Evolutionary conservation across 2,329 filamentous ascomycete species (phyloP).

Genomic region (Ophiognomonia clavigignenti-juglandacearum): DNA sequence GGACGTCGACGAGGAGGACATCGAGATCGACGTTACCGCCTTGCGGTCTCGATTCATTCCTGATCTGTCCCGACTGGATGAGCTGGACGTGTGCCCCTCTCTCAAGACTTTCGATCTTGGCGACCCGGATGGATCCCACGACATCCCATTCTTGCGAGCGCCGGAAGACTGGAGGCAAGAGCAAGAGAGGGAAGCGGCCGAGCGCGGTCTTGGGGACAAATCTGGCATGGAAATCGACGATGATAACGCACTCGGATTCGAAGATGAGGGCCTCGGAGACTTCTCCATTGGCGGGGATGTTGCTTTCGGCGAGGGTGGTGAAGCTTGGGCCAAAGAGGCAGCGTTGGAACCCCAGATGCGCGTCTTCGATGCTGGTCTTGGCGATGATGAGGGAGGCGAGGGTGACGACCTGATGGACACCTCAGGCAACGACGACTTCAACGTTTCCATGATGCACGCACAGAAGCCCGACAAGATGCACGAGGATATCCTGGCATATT

Average conservation of each 20-base stretch:
- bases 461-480: slow-evolving; percentile 66
- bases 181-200: slow-evolving; percentile 57
- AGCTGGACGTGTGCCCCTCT: slow-evolving; percentile 90
- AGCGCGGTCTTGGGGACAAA: slow-evolving; percentile 52
- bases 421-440: slow-evolving; percentile 63
- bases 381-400: slow-evolving; percentile 50
- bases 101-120: slow-evolving; percentile 91
- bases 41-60: slow-evolving; percentile 83
- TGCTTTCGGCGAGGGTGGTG: slow-evolving; percentile 91
- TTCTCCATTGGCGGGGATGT: slow-evolving; percentile 68
- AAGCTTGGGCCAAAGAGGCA: slow-evolving; percentile 90
- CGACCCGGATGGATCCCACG: slow-evolving; percentile 75
- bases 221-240: slow-evolving; percentile 84
- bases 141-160: slow-evolving; percentile 88
- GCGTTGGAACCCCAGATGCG: slow-evolving; percentile 82
- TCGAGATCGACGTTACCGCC: slow-evolving; percentile 72
- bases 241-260: slow-evolving; percentile 77
- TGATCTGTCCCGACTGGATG: slow-evolving; percentile 69
- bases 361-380: slow-evolving; percentile 61
- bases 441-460: slow-evolving; percentile 70
- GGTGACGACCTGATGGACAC: slow-evolving; percentile 57
- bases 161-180: slow-evolving; percentile 79
- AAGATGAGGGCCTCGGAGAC: slow-evolving; percentile 68
- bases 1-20: slow-evolving; percentile 47
- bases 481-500: slow-evolving; percentile 96